Base-by-base conservation (phyloP, 2,329 filamentous ascomycete species). In the Fusarium abutilonis region DNA sequence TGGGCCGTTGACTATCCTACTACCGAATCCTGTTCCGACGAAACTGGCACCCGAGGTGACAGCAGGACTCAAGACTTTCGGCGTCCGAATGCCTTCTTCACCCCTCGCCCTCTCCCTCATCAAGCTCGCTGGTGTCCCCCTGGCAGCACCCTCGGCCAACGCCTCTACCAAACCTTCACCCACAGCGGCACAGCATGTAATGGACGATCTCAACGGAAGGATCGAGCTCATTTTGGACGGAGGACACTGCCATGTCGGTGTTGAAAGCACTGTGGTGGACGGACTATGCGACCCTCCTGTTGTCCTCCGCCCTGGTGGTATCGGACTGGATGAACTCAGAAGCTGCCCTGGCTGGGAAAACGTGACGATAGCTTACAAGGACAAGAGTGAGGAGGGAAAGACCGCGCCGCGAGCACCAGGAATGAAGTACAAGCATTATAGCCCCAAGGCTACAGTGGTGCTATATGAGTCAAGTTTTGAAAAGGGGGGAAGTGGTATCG, bases 361-460 rank as follows among this genome's bases (percentile, higher is more conserved):
- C 35, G 91, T 92, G 1, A 81, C 83, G 60, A 86, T 89, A 56
- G 94, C 86, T 10, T 98, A 97, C 75, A 87, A 89, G 71, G 92
- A 97, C 70, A 83, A 84, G 54, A 86, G 86, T 14, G 86, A 92
- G 69, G 82, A 85, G 17, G 89, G 85, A 6, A 86, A 84, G 46
- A 79, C 74, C 1, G 83, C 84, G 9, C 95, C 95, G 0, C 83
- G 92, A 53, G 95, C 95, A 1, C 95, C 95, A 0, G 95, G 95
- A 1, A 99, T 99, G 95, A 99, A 99, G 77, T 99, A 99, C 75
- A 92, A 95, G 73, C 95, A 99, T 74, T 99, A 99, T 72, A 96
- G 93, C 39, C 95, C 95, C 1, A 91, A 89, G 74, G 96, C 95
- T 1, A 87, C 83, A 41, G 93, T 99, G 3, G 80, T 96, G 13